Evolutionary conservation across 495 filamentous ascomycete species (phyloP), one percentile per base, ranked within the genome.

Genomic region (Trypethelium eluteriae): DNA sequence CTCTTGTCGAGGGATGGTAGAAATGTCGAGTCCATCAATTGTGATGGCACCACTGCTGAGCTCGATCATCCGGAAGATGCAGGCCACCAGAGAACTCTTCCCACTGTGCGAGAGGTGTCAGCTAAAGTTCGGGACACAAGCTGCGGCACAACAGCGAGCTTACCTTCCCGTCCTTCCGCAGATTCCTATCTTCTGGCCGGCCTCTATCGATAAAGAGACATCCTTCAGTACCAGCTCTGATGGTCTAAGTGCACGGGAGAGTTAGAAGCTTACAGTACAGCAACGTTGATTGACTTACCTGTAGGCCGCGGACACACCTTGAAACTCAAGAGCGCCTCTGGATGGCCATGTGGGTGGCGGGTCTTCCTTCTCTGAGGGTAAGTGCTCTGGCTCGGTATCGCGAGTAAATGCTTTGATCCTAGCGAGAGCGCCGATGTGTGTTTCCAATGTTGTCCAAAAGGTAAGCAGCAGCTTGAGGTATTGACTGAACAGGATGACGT

Each of bases 391-490:
- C 1, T 77, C 70, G 14, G 84, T 81, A 34, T 77, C 76, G 2
- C 73, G 75, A 4, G 79, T 79, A 68, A 88, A 86, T 3, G 76
- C 74, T 66, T 82, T 85, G 65, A 90, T 78, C n/a, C 86, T 79
- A 9, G 81, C 74, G 7, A 87, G 79, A 25, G 83, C 83, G 0
- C 84, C 84, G 38, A 87, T 81, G 41, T 79, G 76, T 3, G 82
- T 85, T 62, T 85, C 84, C 38, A 86, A 74, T 64, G 79, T 79
- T 10, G 84, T 85, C 83, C 83, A 86, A 68, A 79, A 81, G n/a
- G 78, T 79, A 11, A 85, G 75, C 25, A 84, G 67, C 3, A 81
- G 72, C 67, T 81, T 81, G 68, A 85, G 76, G 61, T 74, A 79
- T 62, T 83, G 79, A 46, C 77, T 81, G 73, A 84, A 84, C 18